Base-by-base conservation (phyloP, 1,284 basidiomycete genomes). In the Ganoderma lingzhi region DNA sequence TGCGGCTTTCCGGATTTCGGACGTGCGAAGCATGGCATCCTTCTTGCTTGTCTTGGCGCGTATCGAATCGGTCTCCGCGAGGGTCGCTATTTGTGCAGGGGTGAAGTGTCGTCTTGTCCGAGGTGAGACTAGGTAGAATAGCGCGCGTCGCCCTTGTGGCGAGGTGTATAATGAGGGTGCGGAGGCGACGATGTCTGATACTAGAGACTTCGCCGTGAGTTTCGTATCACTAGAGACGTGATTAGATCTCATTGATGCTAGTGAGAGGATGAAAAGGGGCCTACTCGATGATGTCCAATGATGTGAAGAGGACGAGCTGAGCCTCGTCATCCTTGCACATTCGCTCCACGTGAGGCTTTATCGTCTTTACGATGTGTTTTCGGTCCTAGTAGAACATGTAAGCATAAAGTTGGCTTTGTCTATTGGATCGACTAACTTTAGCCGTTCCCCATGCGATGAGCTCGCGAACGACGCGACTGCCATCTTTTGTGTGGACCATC, bases 401-500 rank as follows among this genome's bases (percentile, higher is more conserved):
- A 6, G 58, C 44, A 32, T 41, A 42, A 28, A 6, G 23, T 2
- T 2, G 17, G 19, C 12, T 35, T 32, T 9, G 48, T 53, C 23
- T 23, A 44, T 2, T 3, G 12, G 15, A 56, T 53, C 6, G 9
- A 73, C 75, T 35, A 65, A 91, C 92, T 83, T 96, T 97, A 2
- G 95, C 94, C 8, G 86, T 88, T 6, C 94, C 94, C 65, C 88
- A 85, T 0, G 90, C 94, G 45, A 96, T 85, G 77, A 97, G 92
- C 73, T 95, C 91, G 55, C 95, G 88, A 1, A 93, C 94, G 30
- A 88, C 89, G n/a, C 93, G 89, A 66, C 93, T 94, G 15, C 95
- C 95, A 77, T 97, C 94, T 77, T 90, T 94, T 35, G 96, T 97
- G 77, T 97, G 96, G 0, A 96, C 94, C 85, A 96, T 94, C 76